A percentile compares a stretch with the other conserved stretches of the same genome.
These are phyloP conservation scores for Calonectria pseudoturangicola DNA, from an alignment of 2,329 filamentous ascomycete species.

Conservation along the genomic window DNA sequence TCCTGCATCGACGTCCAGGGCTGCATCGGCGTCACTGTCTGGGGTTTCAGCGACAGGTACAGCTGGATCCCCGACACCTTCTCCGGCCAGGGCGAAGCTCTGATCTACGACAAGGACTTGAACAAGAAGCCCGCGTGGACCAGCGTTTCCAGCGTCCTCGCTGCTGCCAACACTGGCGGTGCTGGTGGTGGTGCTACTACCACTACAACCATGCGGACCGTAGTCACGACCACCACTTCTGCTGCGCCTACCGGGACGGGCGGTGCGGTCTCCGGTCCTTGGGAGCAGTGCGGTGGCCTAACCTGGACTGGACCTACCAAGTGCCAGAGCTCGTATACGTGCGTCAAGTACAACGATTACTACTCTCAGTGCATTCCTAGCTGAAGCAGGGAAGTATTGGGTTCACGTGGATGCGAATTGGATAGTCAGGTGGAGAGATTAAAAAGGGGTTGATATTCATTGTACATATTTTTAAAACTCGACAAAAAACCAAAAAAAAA, in stretches of 20 bases:
- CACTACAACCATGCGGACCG: constrained; percentile 45
- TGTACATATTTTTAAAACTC: constrained; percentile 44
- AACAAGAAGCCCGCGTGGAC: constrained; percentile 64
- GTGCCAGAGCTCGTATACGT: constrained; percentile 49
- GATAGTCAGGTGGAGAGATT: neutral
- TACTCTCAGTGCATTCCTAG: constrained; percentile 48
- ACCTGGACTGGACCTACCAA: constrained; percentile 47
- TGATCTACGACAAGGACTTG: constrained; percentile 61
- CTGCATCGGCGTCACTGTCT: constrained; percentile 67
- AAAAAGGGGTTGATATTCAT: constrained; percentile 34
- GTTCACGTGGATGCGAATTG: neutral
- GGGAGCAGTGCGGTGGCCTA: constrained; percentile 50
- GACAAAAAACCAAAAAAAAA: neutral
- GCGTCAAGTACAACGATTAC: constrained; percentile 45
- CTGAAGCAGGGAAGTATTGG: constrained; percentile 7
- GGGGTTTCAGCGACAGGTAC: constrained; percentile 65
- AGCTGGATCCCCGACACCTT: constrained; percentile 63
- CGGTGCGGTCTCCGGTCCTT: constrained; percentile 33
- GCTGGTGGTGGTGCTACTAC: constrained; percentile 28
- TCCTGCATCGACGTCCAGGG: constrained; percentile 60
- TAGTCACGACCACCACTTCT: constrained; percentile 40
- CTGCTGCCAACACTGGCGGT: constrained; percentile 52
- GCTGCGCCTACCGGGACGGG: constrained; percentile 42
- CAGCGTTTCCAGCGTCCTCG: constrained; percentile 60
- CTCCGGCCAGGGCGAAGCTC: constrained; percentile 62